Evolutionary conservation across 2,329 filamentous ascomycete genomes (phyloP).

Genomic region (Aspergillus vadensis): DNA sequence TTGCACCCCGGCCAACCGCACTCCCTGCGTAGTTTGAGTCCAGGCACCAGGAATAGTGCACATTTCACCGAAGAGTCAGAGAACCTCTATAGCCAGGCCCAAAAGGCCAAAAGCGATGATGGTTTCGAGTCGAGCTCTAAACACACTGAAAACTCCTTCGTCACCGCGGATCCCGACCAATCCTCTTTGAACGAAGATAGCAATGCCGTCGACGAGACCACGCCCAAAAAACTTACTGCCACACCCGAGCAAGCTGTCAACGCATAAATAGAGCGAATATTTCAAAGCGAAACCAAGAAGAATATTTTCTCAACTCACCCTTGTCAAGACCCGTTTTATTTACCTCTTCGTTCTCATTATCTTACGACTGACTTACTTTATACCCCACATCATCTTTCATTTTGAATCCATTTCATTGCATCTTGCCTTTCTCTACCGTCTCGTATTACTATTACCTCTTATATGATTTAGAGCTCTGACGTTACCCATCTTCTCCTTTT

Average conservation of each 20-base stretch:
- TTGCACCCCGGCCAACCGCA: conserved; percentile 53
- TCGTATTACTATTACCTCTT: conserved; percentile 2
- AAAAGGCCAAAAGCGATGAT: conserved; percentile 15
- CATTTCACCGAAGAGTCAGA: conserved; percentile 27
- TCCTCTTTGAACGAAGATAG: conserved; percentile 11
- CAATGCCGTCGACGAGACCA: conserved; percentile 15
- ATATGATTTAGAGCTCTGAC: neutral
- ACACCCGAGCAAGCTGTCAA: conserved; percentile 32
- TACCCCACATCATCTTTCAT: conserved; percentile 10
- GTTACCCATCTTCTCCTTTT: neutral
- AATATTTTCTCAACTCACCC: conserved; percentile 4
- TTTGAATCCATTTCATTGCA: neutral
- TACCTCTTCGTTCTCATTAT: conserved; percentile 1
- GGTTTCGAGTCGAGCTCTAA: conserved; percentile 6
- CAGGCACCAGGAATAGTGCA: conserved; percentile 63
- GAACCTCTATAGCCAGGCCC: conserved; percentile 12
- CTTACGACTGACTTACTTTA: conserved; percentile 6
- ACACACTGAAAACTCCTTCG: conserved; percentile 5
- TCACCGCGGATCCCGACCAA: conserved; percentile 6
- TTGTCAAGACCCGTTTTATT: conserved; percentile 14
- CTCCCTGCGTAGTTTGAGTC: conserved; percentile 67
- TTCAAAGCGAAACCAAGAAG: neutral
- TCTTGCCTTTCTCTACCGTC: neutral
- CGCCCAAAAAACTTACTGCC: conserved; percentile 22
- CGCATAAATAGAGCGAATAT: conserved; percentile 21